Percentiles rank a stretch among this genome's conserved stretches.
These are phyloP conservation scores for Pseudogymnoascus sp. DNA, from an alignment of 2,329 filamentous ascomycete genomes.

Conservation along the genomic window DNA sequence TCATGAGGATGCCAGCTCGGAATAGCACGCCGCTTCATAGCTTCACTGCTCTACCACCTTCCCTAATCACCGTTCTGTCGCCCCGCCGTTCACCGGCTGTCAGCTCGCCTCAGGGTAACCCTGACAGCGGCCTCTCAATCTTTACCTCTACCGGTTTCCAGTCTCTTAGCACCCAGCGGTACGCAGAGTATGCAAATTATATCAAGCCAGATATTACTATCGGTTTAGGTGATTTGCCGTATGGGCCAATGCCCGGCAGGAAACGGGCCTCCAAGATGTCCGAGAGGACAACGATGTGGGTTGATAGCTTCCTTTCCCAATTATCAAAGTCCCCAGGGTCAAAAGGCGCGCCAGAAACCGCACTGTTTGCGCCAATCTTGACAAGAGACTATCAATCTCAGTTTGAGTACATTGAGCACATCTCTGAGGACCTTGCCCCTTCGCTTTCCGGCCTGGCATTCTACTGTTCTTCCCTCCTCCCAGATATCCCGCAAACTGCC, in stretches of 20 bases:
- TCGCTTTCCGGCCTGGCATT: conserved; percentile 64
- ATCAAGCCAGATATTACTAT: conserved; percentile 75
- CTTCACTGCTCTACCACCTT: conserved; percentile 66
- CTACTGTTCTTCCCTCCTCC: conserved; percentile 64
- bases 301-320: conserved; percentile 55
- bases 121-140: conserved; percentile 62
- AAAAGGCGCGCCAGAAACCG: conserved; percentile 23
- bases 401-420: conserved; percentile 67
- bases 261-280: conserved; percentile 79
- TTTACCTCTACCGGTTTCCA: conserved; percentile 83
- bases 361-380: conserved; percentile 60
- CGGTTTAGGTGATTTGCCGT: conserved; percentile 65
- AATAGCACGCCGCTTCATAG: conserved; percentile 56
- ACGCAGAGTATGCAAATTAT: conserved; percentile 54
- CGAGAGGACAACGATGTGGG: conserved; percentile 77
- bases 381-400: conserved; percentile 70
- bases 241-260: conserved; percentile 46
- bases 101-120: conserved; percentile 61
- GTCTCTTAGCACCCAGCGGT: conserved; percentile 60
- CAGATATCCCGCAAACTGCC: conserved; percentile 51
- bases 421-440: conserved; percentile 55
- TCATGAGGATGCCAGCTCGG: conserved; percentile 31
- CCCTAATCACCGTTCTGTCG: conserved; percentile 62
- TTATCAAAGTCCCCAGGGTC: conserved; percentile 31
- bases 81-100: conserved; percentile 73